These are phyloP conservation scores for Paulownia fortunei DNA, from an alignment of 257 asterid species.

Conservation along the genomic window DNA sequence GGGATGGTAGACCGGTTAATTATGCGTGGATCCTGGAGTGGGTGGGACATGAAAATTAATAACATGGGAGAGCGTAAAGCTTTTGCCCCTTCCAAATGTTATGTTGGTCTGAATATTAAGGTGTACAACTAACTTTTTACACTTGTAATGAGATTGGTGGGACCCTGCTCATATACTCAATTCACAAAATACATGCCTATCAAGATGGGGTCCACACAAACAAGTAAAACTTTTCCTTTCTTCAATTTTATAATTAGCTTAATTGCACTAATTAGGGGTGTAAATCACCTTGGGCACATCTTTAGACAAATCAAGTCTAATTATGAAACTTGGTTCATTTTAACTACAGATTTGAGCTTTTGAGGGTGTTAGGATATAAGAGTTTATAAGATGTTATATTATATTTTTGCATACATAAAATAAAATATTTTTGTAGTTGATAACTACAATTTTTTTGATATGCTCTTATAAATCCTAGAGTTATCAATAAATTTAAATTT, in stretches of 20 bases:
- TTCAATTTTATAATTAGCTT: neutral
- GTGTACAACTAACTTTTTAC: slow-evolving; percentile 29
- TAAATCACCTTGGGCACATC: too few species aligned
- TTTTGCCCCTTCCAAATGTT: slow-evolving; percentile 42
- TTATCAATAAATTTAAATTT: too few species aligned
- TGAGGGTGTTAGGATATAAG: too few species aligned
- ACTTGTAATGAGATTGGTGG: slow-evolving; percentile 14
- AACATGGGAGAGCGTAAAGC: slow-evolving; percentile 24
- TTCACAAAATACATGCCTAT: slow-evolving; percentile 11
- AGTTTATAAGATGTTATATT: too few species aligned
- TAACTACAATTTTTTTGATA: too few species aligned
- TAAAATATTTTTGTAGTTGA: too few species aligned
- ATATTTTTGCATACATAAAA: too few species aligned
- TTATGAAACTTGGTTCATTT: neutral
- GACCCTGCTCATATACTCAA: slow-evolving; percentile 26
- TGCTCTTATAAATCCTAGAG: too few species aligned
- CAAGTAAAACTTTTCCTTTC: neutral
- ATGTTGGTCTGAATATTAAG: slow-evolving; percentile 27
- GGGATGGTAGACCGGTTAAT: slow-evolving; percentile 24
- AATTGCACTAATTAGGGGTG: neutral
- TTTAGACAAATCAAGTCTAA: neutral
- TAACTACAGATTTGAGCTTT: too few species aligned
- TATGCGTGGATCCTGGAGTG: slow-evolving; percentile 47
- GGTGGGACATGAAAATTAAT: slow-evolving; percentile 39
- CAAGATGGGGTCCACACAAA: neutral